Base-by-base conservation (phyloP, 139 green algal genomes). In the Trebouxia sp. region DNA sequence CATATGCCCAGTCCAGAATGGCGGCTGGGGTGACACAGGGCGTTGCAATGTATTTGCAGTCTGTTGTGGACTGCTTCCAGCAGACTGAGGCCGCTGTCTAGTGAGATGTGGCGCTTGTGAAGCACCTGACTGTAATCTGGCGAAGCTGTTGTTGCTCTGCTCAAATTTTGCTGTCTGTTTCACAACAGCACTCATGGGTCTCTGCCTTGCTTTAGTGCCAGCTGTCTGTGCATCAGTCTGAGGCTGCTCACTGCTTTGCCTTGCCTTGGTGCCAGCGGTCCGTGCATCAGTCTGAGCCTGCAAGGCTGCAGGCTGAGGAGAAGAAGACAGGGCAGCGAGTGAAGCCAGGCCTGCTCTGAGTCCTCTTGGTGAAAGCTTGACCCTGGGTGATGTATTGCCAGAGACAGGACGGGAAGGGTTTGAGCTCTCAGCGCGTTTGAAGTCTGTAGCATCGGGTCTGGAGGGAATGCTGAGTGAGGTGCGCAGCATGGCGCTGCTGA, bases 1-100 rank as follows among this genome's bases (percentile, higher is more conserved):
- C 62, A 72, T 72, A 35, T 35, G 24, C 14, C 62, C 62, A 45
- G 62, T 72, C 62, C 62, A 72, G 35, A 72, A 72, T 1, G 62
- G 62, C 32, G 62, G 62, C 62, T 72, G 62, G 32, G 6, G 62
- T 72, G 10, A 43, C 62, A 72, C 32, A 53, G 47, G 47, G 14
- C 47, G 1, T 17, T 53, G 47, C 47, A 53, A 53, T 5, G 47
- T 53, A 53, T 5, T 1, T 17, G 15, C 20, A 17, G 47, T 53
- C 55, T 28, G 26, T 6, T 66, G 24, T 8, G 26, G n/a, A 66
- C 11, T 17, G 32, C 14, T 15, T 35, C 43, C 20, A 14, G 62
- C 62, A 28, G 62, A 72, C 32, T 72, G 62, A 35, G 62, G 35
- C 62, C 62, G 62, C 62, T 72, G 62, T 53, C 20, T 30, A 1